Base-by-base conservation (phyloP, 805 yeast genomes). In the Cyberlindnera maritima region DNA sequence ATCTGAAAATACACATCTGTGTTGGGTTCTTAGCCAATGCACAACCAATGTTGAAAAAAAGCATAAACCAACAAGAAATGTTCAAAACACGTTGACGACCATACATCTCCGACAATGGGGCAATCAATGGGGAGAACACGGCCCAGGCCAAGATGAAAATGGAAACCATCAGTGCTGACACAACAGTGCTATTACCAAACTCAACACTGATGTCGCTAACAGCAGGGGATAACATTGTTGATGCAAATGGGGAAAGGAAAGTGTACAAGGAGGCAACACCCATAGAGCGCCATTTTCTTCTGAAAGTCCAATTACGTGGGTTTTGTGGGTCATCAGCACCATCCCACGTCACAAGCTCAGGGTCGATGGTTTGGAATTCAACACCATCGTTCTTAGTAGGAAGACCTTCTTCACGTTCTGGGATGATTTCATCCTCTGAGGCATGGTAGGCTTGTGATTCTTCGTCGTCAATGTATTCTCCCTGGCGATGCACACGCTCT, bases 341-440 rank as follows among this genome's bases (percentile, higher is more conserved):
- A 28, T 80, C 79, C 88, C 88, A 83, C 2, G 86, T 75, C 11
- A 83, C 81, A 40, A 83, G 65, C 55, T 83, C 87, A 0, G 87
- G 88, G 55, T 83, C 88, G 10, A 79, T 63, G 5, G 62, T 60
- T 28, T 67, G 66, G 58, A 76, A 81, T 56, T 81, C 85, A 9
- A 67, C 68, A 23, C 87, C 87, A 46, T 71, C 76, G 42, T 68
- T 56, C 41, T 35, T 43, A 1, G 68, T 63, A 10, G 68, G 69
- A 8, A 66, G 48, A 4, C 55, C 63, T 28, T 59, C 64, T 50
- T 58, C 54, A 28, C 56, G 38, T 29, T 43, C 56, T 17, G 55
- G 61, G 36, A 23, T 34, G 32, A 33, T 37, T 14, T 31, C 48
- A 8, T 39, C 33, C 1, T 31, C 35, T 11, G 31, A 11, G 20